These are phyloP conservation scores for Pleomassaria siparia DNA, from an alignment of 2,329 filamentous ascomycete species.

Conservation along the genomic window DNA sequence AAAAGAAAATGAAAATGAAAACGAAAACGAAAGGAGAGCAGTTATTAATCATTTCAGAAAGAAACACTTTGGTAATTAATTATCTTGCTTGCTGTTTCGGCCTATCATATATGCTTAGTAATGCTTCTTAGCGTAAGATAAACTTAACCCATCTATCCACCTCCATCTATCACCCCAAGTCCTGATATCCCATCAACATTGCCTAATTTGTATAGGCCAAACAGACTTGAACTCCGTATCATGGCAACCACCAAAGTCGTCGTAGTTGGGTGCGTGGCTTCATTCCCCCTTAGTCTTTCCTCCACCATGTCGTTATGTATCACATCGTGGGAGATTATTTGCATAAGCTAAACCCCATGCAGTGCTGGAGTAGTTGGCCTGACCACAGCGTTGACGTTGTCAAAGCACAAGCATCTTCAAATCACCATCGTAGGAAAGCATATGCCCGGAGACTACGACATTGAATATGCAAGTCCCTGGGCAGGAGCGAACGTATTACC, in stretches of 20 bases:
- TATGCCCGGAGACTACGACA: conserved; percentile 91
- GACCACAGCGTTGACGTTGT: conserved; percentile 65
- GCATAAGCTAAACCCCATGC: conserved; percentile 3
- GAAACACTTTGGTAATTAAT: too few relatives aligned
- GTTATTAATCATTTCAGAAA: too few relatives aligned
- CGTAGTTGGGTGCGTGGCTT: conserved; percentile 49
- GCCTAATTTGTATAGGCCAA: neutral
- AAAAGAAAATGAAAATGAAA: too few relatives aligned
- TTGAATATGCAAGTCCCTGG: conserved; percentile 88
- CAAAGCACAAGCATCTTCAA: conserved; percentile 56
- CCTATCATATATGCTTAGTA: too few relatives aligned
- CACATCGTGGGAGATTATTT: neutral
- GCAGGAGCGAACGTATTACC: conserved; percentile 77
- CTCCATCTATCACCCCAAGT: too few relatives aligned
- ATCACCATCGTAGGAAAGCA: conserved; percentile 79
- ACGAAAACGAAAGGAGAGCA: too few relatives aligned
- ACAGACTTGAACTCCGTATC: neutral
- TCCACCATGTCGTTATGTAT: neutral
- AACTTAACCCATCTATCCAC: too few relatives aligned
- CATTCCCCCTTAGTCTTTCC: neutral
- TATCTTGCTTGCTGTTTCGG: too few relatives aligned
- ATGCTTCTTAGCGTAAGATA: too few relatives aligned
- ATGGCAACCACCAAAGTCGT: conserved; percentile 41
- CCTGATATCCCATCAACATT: neutral
- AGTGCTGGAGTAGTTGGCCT: conserved; percentile 68